Conservation (phyloP, 176 grass and related monocot species). For the Oryza glumipatula region DNA sequence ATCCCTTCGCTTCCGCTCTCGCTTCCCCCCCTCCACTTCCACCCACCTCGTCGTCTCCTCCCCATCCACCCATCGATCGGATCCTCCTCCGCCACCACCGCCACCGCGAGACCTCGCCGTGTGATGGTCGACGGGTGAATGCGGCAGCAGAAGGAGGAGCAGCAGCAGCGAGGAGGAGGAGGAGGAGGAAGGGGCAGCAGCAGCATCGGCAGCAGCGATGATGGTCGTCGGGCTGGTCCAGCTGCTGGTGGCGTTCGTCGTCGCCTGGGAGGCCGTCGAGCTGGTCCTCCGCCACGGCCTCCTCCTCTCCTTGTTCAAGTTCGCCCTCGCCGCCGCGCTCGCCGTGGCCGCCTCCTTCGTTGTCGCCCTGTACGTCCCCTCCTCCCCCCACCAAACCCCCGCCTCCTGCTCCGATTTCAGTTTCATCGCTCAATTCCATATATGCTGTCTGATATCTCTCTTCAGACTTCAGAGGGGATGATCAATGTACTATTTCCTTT, state of each 20-base stretch:
- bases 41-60: neutral
- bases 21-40: neutral
- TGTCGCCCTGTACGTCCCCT: constrained; percentile 14
- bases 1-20: constrained; percentile 27
- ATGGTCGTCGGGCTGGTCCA: constrained; percentile 46
- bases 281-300: constrained; percentile 56
- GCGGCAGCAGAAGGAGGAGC: neutral
- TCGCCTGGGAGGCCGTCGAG: constrained; percentile 56
- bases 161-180: neutral
- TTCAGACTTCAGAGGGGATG: constrained; percentile 19
- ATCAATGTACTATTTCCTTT: neutral
- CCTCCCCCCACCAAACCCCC: neutral
- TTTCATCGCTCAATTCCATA: neutral
- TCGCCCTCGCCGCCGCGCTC: constrained; percentile 22
- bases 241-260: constrained; percentile 57
- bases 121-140: constrained; percentile 28
- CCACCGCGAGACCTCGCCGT: no score
- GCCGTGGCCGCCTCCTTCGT: constrained; percentile 34
- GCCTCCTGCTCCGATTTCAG: neutral
- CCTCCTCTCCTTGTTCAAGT: constrained; percentile 47
- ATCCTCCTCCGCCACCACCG: neutral
- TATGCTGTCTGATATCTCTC: neutral
- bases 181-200: neutral
- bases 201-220: constrained; percentile 6
- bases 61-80: constrained; percentile 7